Evolutionary conservation across 108 stramenopile genomes (phyloP).

Genomic region (Nitzschia sp.): DNA sequence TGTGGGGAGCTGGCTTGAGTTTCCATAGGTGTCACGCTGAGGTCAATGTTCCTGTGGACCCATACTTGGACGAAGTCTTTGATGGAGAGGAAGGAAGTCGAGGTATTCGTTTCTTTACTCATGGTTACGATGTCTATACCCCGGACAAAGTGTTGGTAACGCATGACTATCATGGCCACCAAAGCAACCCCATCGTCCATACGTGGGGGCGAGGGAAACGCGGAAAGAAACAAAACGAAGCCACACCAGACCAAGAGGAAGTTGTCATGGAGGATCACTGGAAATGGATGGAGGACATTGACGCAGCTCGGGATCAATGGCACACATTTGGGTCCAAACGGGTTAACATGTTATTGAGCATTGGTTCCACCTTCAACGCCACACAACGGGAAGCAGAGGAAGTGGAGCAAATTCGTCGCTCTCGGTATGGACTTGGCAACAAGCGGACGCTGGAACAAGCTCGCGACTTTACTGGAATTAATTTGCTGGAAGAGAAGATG

Average conservation of each 20-base stretch:
- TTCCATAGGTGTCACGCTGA: slow-evolving; percentile 85
- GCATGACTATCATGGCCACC: slow-evolving; percentile 79
- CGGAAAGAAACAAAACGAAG: background rate
- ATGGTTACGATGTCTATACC: slow-evolving; percentile 91
- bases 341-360: slow-evolving; percentile 65
- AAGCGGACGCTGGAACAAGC: slow-evolving; percentile 65
- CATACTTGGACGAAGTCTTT: slow-evolving; percentile 73
- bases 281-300: slow-evolving; percentile 23
- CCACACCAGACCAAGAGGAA: background rate
- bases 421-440: slow-evolving; percentile 74
- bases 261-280: slow-evolving; percentile 11
- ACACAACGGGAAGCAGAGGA: slow-evolving; percentile 19
- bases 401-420: slow-evolving; percentile 27
- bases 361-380: slow-evolving; percentile 28
- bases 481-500: slow-evolving; percentile 45
- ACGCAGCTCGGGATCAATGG: background rate
- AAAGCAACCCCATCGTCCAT: slow-evolving; percentile 55
- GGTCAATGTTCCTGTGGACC: slow-evolving; percentile 83
- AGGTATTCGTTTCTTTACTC: slow-evolving; percentile 78
- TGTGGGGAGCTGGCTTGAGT: slow-evolving; percentile 86
- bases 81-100: slow-evolving; percentile 90
- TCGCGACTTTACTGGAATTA: slow-evolving; percentile 74
- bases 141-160: slow-evolving; percentile 69
- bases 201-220: slow-evolving; percentile 38
- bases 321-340: slow-evolving; percentile 30